Conservation (phyloP, 2,329 filamentous ascomycete genomes). For the Fusarium xylarioides region DNA sequence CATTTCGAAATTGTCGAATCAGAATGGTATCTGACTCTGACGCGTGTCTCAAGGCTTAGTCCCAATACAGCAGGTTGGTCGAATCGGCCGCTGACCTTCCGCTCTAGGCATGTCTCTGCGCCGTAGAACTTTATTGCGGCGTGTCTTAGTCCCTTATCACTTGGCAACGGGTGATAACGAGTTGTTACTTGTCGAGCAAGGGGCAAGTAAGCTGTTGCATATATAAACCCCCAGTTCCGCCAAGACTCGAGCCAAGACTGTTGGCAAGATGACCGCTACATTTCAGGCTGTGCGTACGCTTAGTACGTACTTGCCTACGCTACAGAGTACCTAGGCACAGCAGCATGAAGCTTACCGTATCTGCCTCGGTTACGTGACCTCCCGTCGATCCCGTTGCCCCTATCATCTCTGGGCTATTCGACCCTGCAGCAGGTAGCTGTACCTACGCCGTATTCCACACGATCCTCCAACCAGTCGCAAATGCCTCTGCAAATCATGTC, state of each 20-base stretch:
- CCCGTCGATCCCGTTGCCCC: conserved; percentile 13
- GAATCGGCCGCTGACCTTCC: conserved; percentile 10
- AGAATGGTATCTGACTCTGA: background rate
- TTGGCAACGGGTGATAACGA: conserved; percentile 9
- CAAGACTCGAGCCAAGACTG: conserved; percentile 22
- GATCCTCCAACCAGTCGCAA: background rate
- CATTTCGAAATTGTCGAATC: background rate
- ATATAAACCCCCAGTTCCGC: conserved; percentile 19
- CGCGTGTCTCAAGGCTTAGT: background rate
- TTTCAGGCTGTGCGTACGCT: background rate
- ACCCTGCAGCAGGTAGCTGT: background rate
- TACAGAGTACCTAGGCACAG: background rate
- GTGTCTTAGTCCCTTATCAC: conserved; percentile 8
- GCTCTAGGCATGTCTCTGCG: conserved; percentile 3
- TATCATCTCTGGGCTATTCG: background rate
- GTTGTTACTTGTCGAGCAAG: conserved; percentile 7
- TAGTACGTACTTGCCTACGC: background rate
- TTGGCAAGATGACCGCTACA: conserved; percentile 11
- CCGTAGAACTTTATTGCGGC: background rate
- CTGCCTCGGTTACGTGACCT: background rate
- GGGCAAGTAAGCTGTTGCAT: background rate
- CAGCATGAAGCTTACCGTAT: background rate
- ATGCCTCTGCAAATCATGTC: background rate
- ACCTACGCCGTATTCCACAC: background rate
- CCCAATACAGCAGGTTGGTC: conserved; percentile 12